Evolutionary conservation across 768 basidiomycete species (phyloP), one percentile per base, ranked within the genome.

Genomic region (Pleurotus sapidus): DNA sequence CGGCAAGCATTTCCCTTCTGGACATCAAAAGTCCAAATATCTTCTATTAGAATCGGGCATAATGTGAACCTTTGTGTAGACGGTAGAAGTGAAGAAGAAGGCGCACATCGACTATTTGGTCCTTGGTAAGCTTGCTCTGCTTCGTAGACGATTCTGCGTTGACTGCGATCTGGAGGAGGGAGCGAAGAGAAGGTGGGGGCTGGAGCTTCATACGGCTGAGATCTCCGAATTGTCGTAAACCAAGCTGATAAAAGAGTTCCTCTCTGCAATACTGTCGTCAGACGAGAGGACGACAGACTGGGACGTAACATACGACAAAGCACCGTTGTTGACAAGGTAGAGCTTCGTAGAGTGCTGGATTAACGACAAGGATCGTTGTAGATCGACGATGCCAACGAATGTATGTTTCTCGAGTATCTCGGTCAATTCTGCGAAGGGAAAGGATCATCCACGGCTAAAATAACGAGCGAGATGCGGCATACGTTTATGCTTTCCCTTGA

Each of bases 231-330:
- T 98, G 96, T 15, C 92, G 80, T 24, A 98, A 72, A 1, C 85
- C 93, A 5, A 99, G 81, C 66, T 99, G 97, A 71, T 97, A 98
- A 69, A 98, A 96, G 34, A 97, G 77, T 63, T 97, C 94, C 65
- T 97, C 94, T 0, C 95, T 97, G 57, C 14, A 17, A 8, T 1
- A 15, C 15, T 27, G 25, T 40, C 11, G 14, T 17, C 18, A 34
- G 18, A 49, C 46, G 30, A 58, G 18, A 8, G 3, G 34, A 39
- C 3, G 59, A 42, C 43, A 46, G 2, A 39, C 54, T 18, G 20
- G 58, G 54, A 14, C 58, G 45, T 45, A 8, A 46, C 12, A 25
- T 48, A 97, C 93, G 89, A 87, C 38, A 98, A 73, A 3, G 86
- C 75, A 24, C 84, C 87, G 64, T 98, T 91, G 60, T 97, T 93